Conservation (phyloP, 306 rosid species). For the Ochetophila trinervis region DNA sequence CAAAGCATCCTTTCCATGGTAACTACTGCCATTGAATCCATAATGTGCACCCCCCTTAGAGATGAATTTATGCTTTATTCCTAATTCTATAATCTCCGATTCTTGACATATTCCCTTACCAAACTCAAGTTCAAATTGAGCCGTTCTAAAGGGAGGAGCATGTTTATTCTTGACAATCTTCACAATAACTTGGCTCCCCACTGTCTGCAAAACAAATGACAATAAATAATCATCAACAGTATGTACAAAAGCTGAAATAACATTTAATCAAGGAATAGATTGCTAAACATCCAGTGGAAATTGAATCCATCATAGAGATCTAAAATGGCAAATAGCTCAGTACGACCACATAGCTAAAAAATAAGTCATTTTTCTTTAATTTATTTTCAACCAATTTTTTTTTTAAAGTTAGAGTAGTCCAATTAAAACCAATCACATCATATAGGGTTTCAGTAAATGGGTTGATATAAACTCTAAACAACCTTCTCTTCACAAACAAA, state of each 20-base stretch:
- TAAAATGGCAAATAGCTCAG: too few relatives aligned
- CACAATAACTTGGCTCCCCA: constrained; percentile 79
- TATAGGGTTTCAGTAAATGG: neutral
- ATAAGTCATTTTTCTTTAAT: too few relatives aligned
- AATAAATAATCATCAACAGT: constrained; percentile 1
- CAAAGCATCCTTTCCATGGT: constrained; percentile 64
- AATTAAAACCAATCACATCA: neutral
- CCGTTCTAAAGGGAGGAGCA: constrained; percentile 85
- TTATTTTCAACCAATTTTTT: too few relatives aligned
- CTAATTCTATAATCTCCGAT: constrained; percentile 62
- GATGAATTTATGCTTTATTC: constrained; percentile 58
- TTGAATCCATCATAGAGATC: too few relatives aligned
- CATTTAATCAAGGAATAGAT: too few relatives aligned
- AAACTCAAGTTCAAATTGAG: constrained; percentile 80
- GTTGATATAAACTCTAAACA: neutral
- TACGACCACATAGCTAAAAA: too few relatives aligned
- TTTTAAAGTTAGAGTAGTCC: neutral
- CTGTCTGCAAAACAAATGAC: constrained; percentile 40
- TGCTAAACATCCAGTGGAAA: too few relatives aligned
- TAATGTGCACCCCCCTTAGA: constrained; percentile 47
- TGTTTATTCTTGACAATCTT: constrained; percentile 96
- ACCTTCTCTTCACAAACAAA: neutral
- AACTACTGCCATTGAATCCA: constrained; percentile 41
- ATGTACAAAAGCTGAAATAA: neutral
- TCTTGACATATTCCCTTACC: constrained; percentile 77